Percentiles rank a stretch among this genome's conserved stretches.
Evolutionary conservation across 441 rosid species (phyloP).

Genomic region (Metrosideros polymorpha): DNA sequence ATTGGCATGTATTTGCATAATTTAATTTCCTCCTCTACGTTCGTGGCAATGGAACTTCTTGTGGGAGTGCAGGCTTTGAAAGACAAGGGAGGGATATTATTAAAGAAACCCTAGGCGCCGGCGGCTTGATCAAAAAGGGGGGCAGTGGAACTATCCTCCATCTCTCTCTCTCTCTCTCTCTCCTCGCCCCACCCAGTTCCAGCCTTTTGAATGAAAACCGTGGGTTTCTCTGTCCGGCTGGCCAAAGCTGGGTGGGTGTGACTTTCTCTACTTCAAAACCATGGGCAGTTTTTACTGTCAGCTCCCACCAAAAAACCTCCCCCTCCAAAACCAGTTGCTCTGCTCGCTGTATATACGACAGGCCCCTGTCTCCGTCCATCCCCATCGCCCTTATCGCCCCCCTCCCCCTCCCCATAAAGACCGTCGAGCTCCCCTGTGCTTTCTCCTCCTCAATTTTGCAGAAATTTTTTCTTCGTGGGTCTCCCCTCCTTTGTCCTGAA

Average conservation of each 20-base stretch:
- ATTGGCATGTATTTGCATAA: neutral
- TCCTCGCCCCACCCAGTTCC: neutral
- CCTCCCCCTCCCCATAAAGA: neutral
- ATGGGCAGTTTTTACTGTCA: conserved; percentile 33
- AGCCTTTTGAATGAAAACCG: neutral
- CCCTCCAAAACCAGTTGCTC: conserved; percentile 30
- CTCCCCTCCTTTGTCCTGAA: neutral
- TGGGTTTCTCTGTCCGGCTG: neutral
- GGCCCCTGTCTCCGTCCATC: neutral
- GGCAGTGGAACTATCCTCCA: neutral
- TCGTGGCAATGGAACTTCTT: neutral
- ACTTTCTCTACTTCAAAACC: conserved; percentile 22
- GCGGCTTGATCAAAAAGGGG: neutral
- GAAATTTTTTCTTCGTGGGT: no score
- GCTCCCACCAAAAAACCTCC: conserved; percentile 4
- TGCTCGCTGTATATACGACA: conserved; percentile 10
- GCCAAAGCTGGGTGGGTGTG: neutral
- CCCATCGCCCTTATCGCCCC: neutral
- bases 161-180: neutral
- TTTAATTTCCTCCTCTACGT: neutral
- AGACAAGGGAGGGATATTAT: neutral
- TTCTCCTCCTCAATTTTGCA: neutral
- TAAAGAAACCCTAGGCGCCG: neutral
- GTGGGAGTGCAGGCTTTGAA: neutral
- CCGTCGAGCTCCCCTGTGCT: neutral